Evolutionary conservation across 805 yeast species (phyloP), one percentile per base, ranked within the genome.

Genomic region (Teunomyces funiuensis): DNA sequence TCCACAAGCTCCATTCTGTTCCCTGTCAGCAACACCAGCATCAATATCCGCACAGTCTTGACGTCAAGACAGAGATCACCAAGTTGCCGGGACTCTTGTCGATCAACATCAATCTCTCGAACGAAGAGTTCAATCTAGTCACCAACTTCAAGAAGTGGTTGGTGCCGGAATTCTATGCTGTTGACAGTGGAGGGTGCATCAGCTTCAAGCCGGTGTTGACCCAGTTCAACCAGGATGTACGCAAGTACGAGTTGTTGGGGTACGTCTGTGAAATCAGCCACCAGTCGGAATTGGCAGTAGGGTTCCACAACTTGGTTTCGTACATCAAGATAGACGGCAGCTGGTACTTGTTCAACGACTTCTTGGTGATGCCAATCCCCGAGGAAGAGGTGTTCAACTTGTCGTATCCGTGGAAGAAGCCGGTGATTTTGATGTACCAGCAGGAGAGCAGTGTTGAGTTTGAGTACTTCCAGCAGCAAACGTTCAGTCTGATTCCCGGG

Each of bases 281-380:
- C 40, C 76, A 76, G 7, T 54, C 63, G 1, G 65, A 64, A 4
- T 44, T 57, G 3, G 43, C 63, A 0, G 45, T 48, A 30, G 79
- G 79, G 3, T 65, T 66, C 17, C 81, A 79, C 53, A 83, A 81
- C 51, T 58, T 83, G 39, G 84, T 86, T 0, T 75, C 89, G 0
- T 77, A 76, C 50, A 72, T 77, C 2, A 73, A 74, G 46, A 64
- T 79, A 3, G 66, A 62, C 11, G 73, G 73, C 36, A 57, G 57
- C 51, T 93, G 99, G 99, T 80, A 74, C 54, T 60, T 93, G 56
- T 88, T 93, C 60, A 93, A 93, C 57, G 98, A 93, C 61, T 93
- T 91, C 62, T 66, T 93, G 49, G 98, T 90, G 11, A 77, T 80
- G 52, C 82, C 80, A 17, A 73, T 93, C 0, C 73, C 83, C 1